These are phyloP conservation scores for Mucor irregularis DNA, from an alignment of 371 early-diverging fungal genomes.

Conservation along the genomic window DNA sequence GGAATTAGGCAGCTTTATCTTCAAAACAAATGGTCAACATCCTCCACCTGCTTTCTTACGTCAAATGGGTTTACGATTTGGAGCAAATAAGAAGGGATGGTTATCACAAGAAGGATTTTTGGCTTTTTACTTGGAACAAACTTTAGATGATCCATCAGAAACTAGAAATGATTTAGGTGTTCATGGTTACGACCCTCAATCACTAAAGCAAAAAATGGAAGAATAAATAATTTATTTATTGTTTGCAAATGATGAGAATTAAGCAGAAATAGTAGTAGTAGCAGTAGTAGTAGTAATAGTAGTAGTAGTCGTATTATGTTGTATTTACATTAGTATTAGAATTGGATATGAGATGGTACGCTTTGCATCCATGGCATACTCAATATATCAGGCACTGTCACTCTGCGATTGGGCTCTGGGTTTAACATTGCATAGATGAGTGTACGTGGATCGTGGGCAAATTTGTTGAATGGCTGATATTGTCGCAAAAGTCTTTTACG, in stretches of 20 bases:
- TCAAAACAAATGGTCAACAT: conserved; percentile 51
- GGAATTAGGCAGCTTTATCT: conserved; percentile 51
- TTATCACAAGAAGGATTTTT: conserved; percentile 54
- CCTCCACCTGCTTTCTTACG: conserved; percentile 52
- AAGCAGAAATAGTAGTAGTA: too few species aligned
- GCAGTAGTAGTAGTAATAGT: too few species aligned
- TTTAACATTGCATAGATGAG: conserved; percentile 79
- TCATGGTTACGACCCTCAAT: conserved; percentile 54
- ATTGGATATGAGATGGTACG: too few species aligned
- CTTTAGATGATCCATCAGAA: conserved; percentile 57
- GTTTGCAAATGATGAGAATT: background rate
- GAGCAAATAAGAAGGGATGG: conserved; percentile 47
- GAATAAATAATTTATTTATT: conserved; percentile 18
- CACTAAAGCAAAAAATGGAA: conserved; percentile 25
- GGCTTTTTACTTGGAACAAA: conserved; percentile 57
- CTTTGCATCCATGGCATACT: conserved; percentile 69
- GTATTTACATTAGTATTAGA: too few species aligned
- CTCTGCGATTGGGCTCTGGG: conserved; percentile 69
- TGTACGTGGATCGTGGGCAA: conserved; percentile 51
- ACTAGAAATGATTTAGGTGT: conserved; percentile 53
- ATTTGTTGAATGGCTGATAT: conserved; percentile 61
- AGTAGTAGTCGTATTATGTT: too few species aligned
- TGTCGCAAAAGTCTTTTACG: conserved; percentile 44
- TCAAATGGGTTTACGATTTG: conserved; percentile 54
- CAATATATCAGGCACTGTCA: conserved; percentile 58